Base-by-base conservation (phyloP, 1,284 basidiomycete genomes). In the Ganoderma boninense region DNA sequence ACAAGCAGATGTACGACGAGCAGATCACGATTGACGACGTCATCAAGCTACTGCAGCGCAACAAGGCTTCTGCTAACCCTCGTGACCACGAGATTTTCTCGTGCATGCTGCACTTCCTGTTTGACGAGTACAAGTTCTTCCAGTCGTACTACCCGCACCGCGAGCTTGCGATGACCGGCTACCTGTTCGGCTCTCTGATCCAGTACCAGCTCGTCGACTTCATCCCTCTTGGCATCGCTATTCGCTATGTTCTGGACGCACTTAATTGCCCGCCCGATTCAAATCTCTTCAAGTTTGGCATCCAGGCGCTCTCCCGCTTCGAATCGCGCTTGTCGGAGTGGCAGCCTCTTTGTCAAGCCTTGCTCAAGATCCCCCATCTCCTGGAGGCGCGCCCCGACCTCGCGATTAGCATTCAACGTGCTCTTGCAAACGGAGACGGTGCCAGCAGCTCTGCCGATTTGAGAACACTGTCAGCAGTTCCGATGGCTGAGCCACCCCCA, bases 41-140 rank as follows among this genome's bases (percentile, higher is more conserved):
- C 73, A 94, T 99, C 72, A 83, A 88, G 26, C 91, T 97, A 80
- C 89, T 99, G 52, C 92, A 95, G 82, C 90, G 91, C 64, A 91
- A 92, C 84, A 95, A 97, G 79, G 89, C 89, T 67, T 98, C 97
- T 32, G 87, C 89, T 38, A 95, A 94, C 76, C 81, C 91, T 52
- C 92, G 93, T 73, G 97, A 99, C 77, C 96, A 97, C 80, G 96
- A 99, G 84, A 91, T 98, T 70, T 98, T 99, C 80, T 98, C 97
- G 16, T 99, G 97, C 88, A 97, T 98, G 90, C 91, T 99, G 65
- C 97, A 99, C 84, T 98, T 98, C 84, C 90, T 99, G 66, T 99
- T 99, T 82, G 98, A 99, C 89, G 98, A 99, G 85, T 98, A 98
- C 90, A 97, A 97, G 79, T 99, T 98, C 87, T 98, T 99, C 90